Base-by-base conservation (phyloP, 176 grass and related monocot species). In the Thalia dealbata region DNA sequence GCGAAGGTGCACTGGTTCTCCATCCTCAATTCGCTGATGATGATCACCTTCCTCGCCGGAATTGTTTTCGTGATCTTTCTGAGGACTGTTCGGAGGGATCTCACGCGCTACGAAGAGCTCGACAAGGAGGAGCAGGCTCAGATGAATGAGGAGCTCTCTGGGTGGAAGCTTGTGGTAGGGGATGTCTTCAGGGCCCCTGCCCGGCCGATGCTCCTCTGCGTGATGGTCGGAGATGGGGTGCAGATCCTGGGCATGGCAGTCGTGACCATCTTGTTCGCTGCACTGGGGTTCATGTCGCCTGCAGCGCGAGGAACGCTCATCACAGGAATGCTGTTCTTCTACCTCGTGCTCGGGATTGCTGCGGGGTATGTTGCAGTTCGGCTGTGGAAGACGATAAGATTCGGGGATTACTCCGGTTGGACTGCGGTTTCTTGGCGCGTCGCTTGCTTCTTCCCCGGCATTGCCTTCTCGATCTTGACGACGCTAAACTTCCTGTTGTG, bases 1-100 rank as follows among this genome's bases (percentile, higher is more conserved):
- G 83, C 83, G 10, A 85, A 85, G 78, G 78, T 85, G 3, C 83
- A 85, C 67, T 85, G 83, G 83, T 85, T 85, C 73, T 85, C 83
- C 7, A 85, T 85, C 56, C 73, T 85, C 22, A 85, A 85, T 68
- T 85, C 83, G 0, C 48, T 85, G 14, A 85, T 85, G 83, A 78
- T 85, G 67, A 85, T 85, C 32, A 67, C 83, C 5, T 85, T 85
- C 64, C 78, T 85, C 35, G 83, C 83, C 1, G 83, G 83, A 3
- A 85, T 85, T 50, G 83, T 85, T 27, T 54, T 85, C 21, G 83
- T 85, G 7, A 85, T 85, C 71, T 50, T 85, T 25, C 50, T 85
- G 67, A 81, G 83, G 55, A 85, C 83, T 14, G 83, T 85, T 8
- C 67, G 83, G 46, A 76, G 83, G 66, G 83, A 85, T 61, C 46